Evolutionary conservation across 2,329 filamentous ascomycete genomes (phyloP), one percentile per base, ranked within the genome.

Genomic region (Ophiostoma sp.): DNA sequence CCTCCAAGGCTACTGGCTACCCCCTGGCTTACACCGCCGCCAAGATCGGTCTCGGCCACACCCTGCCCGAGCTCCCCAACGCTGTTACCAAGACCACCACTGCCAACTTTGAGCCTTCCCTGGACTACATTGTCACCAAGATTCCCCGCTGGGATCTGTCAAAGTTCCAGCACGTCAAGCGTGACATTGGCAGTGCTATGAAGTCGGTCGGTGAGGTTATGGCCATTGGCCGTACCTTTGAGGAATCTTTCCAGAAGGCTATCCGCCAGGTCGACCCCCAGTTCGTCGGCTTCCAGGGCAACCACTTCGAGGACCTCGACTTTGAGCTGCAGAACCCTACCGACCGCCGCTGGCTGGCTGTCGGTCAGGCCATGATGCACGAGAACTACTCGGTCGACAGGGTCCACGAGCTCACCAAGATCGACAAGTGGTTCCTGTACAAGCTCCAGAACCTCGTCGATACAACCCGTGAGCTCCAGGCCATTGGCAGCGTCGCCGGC

Each of bases 151-250:
- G 95, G 95, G 95, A 99, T 85, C 81, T 99, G 78, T 89, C 92
- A 84, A 99, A 99, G 84, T 99, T 99, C 86, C 94, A 98, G 83
- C 94, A 98, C 77, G 95, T 99, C 74, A 96, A 97, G 85, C 91
- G 95, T 72, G 92, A 96, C 78, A 98, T 99, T 78, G 95, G 95
- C 75, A 96, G 92, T 78, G 91, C 94, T 73, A 99, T 99, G 95
- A 99, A 98, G 84, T 97, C 94, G 33, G 94, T 99, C 71, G 95
- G 95, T 79, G 95, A 99, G 82, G 95, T 99, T 72, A 99, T 99
- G 95, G 95, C 95, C 74, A 98, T 99, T 77, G 95, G 95, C 75
- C 90, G 95, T 80, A 98, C 95, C 39, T 99, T 98, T 76, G 95
- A 99, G 82, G 95, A 99, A 83, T 96, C 93, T 20, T 96, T 99